phyloP scores from a whole-genome alignment of 2,329 filamentous ascomycete species.

The Fusarium beomiforme region DNA sequence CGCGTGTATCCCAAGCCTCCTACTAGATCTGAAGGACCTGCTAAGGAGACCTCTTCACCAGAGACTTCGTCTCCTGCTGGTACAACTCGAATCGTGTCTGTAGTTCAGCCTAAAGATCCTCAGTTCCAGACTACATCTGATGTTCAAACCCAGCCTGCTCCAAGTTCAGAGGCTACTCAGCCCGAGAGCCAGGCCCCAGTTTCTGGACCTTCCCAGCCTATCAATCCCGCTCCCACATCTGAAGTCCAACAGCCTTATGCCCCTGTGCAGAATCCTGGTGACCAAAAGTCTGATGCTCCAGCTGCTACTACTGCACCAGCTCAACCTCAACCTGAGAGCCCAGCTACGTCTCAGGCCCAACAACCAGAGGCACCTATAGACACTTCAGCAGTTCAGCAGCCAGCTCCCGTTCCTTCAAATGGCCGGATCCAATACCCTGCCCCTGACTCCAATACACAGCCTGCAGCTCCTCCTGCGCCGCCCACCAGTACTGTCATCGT shows the following conservation, averaged over 20 bases:
- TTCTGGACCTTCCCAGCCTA: slow-evolving; percentile 24
- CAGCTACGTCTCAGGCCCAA: not conserved
- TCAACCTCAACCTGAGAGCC: not conserved
- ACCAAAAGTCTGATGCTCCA: slow-evolving; percentile 8
- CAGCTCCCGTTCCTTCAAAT: slow-evolving; percentile 10
- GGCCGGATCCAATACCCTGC: not conserved
- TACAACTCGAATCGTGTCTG: slow-evolving; percentile 31
- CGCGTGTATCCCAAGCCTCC: slow-evolving; percentile 2
- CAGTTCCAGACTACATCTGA: slow-evolving; percentile 7
- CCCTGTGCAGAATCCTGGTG: slow-evolving; percentile 9
- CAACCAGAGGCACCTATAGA: not conserved
- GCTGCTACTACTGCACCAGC: not conserved
- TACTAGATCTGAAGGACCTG: not conserved
- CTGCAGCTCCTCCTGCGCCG: not conserved
- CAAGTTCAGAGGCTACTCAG: slow-evolving; percentile 24
- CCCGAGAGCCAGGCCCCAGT: not conserved
- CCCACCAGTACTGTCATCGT: slow-evolving; percentile 11
- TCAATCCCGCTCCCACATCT: slow-evolving; percentile 11
- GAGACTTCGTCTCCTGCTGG: slow-evolving; percentile 5
- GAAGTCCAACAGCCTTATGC: slow-evolving; percentile 9
- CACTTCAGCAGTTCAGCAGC: slow-evolving; percentile 16
- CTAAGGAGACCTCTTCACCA: not conserved
- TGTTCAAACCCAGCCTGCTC: slow-evolving; percentile 7
- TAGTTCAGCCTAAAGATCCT: slow-evolving; percentile 27
- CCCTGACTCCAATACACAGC: slow-evolving; percentile 10